These are phyloP conservation scores for Stenogyne calaminthoides DNA, from an alignment of 305 asterid genomes.

Conservation along the genomic window DNA sequence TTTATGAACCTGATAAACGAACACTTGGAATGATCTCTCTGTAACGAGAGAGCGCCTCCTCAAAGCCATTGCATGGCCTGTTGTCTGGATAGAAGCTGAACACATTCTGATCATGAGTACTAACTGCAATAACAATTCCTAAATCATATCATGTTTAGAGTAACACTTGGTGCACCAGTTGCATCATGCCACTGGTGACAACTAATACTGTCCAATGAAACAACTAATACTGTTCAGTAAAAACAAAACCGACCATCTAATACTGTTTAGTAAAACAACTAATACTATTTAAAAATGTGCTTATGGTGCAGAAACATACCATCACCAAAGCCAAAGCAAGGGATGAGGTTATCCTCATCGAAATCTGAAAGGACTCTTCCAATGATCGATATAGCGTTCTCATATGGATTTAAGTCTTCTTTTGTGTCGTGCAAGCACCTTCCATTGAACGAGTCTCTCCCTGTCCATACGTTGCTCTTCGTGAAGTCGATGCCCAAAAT, in stretches of 20 bases:
- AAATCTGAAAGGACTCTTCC: slow-evolving; percentile 51
- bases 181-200: too few species aligned
- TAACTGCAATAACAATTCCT: slow-evolving; percentile 37
- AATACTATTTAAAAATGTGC: too few species aligned
- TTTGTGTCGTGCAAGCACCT: slow-evolving; percentile 44
- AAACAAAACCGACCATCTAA: too few species aligned
- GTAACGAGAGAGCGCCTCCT: slow-evolving; percentile 57
- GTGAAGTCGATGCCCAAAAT: slow-evolving; percentile 65
- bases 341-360: slow-evolving; percentile 58
- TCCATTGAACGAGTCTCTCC: slow-evolving; percentile 40
- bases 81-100: slow-evolving; percentile 49
- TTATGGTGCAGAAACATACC: slow-evolving; percentile 25
- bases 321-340: slow-evolving; percentile 66
- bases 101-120: slow-evolving; percentile 48
- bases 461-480: slow-evolving; percentile 58
- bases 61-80: slow-evolving; percentile 53
- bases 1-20: slow-evolving; percentile 46
- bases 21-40: slow-evolving; percentile 52
- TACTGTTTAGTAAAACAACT: too few species aligned
- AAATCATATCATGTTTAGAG: too few species aligned
- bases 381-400: slow-evolving; percentile 55
- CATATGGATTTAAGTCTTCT: slow-evolving; percentile 47
- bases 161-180: too few species aligned
- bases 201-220: too few species aligned
- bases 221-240: too few species aligned